Evolutionary conservation across 2,329 filamentous ascomycete genomes (phyloP).

Genomic region (Fusarium devonianum): DNA sequence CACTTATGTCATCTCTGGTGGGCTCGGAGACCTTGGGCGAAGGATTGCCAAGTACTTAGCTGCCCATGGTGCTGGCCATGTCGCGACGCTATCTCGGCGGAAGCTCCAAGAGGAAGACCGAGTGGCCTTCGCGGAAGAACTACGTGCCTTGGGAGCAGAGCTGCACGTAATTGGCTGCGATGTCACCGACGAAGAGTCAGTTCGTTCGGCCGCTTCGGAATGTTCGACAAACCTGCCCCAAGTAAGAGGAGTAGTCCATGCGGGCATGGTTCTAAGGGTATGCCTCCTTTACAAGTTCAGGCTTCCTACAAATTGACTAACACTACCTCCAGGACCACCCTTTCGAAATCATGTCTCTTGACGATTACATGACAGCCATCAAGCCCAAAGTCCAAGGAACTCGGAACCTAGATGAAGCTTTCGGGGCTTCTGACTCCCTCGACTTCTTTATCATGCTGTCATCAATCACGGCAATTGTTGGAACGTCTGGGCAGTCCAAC

Average conservation of each 20-base stretch:
- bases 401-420: constrained; percentile 14
- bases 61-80: constrained; percentile 13
- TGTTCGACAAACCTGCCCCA: constrained; percentile 10
- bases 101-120: constrained; percentile 6
- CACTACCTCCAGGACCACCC: constrained; percentile 6
- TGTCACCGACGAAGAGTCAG: constrained; percentile 18
- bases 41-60: constrained; percentile 17
- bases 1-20: constrained; percentile 43
- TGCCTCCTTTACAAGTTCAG: neutral
- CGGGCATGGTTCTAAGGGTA: constrained; percentile 22
- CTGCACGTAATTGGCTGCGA: constrained; percentile 13
- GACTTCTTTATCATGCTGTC: constrained; percentile 32
- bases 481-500: constrained; percentile 14
- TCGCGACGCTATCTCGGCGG: constrained; percentile 18
- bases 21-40: constrained; percentile 23
- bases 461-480: constrained; percentile 19
- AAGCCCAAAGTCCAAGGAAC: constrained; percentile 26
- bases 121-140: constrained; percentile 5
- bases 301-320: neutral
- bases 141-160: constrained; percentile 3
- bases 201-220: constrained; percentile 2
- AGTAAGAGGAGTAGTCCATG: constrained; percentile 19
- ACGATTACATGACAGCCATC: constrained; percentile 16
- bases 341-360: constrained; percentile 17
- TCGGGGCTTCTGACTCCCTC: constrained; percentile 5